A percentile compares a stretch with the other conserved stretches of the same genome.
Evolutionary conservation across 148 eudicot species (phyloP).

Genomic region (Chenopodium album): DNA sequence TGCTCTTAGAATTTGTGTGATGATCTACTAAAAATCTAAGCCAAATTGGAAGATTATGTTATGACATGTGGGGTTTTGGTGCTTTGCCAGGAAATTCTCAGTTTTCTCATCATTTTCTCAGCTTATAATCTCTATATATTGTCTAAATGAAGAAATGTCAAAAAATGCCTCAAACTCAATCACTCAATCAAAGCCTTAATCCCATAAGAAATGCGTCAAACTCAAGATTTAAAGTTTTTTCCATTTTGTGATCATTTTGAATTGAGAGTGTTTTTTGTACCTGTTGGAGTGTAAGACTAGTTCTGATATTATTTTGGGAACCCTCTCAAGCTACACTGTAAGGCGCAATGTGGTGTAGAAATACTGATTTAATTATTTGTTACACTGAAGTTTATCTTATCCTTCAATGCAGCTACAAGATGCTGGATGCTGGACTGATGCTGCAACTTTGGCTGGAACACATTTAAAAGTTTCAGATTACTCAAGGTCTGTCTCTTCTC

Average conservation of each 20-base stretch:
- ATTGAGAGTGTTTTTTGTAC: neutral
- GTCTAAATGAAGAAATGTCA: too few species aligned
- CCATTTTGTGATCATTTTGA: neutral
- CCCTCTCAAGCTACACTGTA: neutral
- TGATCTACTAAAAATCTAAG: neutral
- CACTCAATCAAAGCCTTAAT: too few species aligned
- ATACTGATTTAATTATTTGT: neutral
- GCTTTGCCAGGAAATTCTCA: neutral
- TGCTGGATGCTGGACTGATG: slow-evolving; percentile 99
- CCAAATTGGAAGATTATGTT: neutral
- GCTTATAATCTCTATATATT: neutral
- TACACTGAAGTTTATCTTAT: neutral
- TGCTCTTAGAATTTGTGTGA: neutral
- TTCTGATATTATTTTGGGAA: neutral
- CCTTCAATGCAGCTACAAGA: slow-evolving; percentile 77
- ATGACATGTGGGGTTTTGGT: neutral
- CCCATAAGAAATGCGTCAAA: neutral
- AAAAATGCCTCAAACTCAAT: too few species aligned
- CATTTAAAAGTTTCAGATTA: slow-evolving; percentile 95
- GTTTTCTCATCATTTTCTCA: neutral
- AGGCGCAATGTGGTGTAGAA: neutral
- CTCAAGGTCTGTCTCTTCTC: slow-evolving; percentile 57
- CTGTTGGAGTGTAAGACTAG: neutral
- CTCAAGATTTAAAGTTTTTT: neutral
- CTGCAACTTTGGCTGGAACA: slow-evolving; percentile 97